phyloP scores from a whole-genome alignment of 495 filamentous ascomycete genomes.

The Staphylotrichum longicolle region DNA sequence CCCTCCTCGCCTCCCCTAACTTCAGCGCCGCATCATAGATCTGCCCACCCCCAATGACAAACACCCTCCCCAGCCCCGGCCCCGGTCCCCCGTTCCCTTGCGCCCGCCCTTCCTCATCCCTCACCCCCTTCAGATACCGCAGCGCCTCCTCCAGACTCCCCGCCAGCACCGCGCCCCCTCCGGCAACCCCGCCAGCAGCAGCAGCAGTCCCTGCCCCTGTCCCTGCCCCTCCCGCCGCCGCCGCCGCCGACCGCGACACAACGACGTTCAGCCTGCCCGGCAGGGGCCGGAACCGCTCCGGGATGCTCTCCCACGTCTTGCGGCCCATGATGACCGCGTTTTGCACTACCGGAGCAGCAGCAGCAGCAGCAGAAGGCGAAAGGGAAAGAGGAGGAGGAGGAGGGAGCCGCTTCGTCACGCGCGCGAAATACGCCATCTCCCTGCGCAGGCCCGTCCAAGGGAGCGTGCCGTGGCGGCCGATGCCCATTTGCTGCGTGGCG shows the following conservation, averaged over 20 bases:
- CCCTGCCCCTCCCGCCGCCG: too few relatives aligned
- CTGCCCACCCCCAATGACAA: conserved; percentile 86
- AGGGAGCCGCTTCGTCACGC: conserved; percentile 70
- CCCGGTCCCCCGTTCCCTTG: not conserved
- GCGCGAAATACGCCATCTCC: conserved; percentile 93
- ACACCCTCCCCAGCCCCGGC: conserved; percentile 53
- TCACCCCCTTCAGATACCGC: conserved; percentile 23
- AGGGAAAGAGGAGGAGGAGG: conserved; percentile 1
- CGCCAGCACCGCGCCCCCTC: conserved; percentile 28
- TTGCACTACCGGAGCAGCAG: not conserved
- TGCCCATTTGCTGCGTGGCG: conserved; percentile 75
- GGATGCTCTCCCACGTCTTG: conserved; percentile 91
- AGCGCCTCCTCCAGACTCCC: conserved; percentile 60
- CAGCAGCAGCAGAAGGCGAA: not conserved
- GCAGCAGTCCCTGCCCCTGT: not conserved
- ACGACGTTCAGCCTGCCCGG: conserved; percentile 76
- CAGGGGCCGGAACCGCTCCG: conserved; percentile 71
- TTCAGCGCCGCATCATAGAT: conserved; percentile 71
- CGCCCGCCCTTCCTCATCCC: conserved; percentile 10
- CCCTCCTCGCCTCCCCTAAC: conserved; percentile 45
- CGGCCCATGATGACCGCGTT: conserved; percentile 97
- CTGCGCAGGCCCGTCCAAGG: conserved; percentile 85
- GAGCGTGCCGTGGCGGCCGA: conserved; percentile 73
- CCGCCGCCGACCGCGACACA: conserved; percentile 53
- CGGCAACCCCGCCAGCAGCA: not conserved